These are phyloP conservation scores for Ascodesmis nigricans DNA, from an alignment of 495 filamentous ascomycete genomes.

Conservation along the genomic window DNA sequence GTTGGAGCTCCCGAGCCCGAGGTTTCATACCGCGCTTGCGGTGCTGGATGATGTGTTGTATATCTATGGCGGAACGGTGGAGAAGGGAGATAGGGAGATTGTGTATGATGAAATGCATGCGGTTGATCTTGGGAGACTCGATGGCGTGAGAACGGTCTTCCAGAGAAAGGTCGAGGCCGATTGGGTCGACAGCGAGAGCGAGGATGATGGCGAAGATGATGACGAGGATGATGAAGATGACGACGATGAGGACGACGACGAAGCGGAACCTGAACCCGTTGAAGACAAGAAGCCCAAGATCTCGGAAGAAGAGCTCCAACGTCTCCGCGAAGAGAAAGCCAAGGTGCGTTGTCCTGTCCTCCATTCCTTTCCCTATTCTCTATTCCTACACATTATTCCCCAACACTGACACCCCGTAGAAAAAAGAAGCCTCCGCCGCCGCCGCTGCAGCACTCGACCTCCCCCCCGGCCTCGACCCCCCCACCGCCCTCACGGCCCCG, in stretches of 20 bases:
- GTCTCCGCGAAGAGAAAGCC: conserved; percentile 21
- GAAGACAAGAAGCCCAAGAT: conserved; percentile 29
- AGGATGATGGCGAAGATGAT: conserved; percentile 44
- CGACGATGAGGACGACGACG: conserved; percentile 42
- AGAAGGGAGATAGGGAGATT: conserved; percentile 82
- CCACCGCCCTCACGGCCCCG: conserved; percentile 6
- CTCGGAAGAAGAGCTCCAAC: conserved; percentile 23
- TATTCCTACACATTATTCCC: too few species aligned
- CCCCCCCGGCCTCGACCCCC: conserved; percentile 21
- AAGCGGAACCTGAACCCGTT: conserved; percentile 33
- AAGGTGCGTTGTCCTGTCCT: conserved; percentile 15
- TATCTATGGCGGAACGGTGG: conserved; percentile 83
- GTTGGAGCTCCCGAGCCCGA: conserved; percentile 61
- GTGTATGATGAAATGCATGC: conserved; percentile 87
- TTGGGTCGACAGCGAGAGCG: conserved; percentile 45
- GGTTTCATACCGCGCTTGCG: conserved; percentile 75
- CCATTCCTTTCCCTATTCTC: not conserved
- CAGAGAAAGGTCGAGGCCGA: conserved; percentile 56
- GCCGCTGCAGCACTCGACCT: conserved; percentile 29
- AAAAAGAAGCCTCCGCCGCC: conserved; percentile 20
- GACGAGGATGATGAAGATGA: conserved; percentile 48
- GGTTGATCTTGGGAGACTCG: conserved; percentile 73
- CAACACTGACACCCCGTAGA: conserved; percentile 9
- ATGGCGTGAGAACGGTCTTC: conserved; percentile 52
- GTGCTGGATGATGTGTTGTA: conserved; percentile 84